Conservation (phyloP, 139 green algal genomes). For the Trebouxia sp. region DNA sequence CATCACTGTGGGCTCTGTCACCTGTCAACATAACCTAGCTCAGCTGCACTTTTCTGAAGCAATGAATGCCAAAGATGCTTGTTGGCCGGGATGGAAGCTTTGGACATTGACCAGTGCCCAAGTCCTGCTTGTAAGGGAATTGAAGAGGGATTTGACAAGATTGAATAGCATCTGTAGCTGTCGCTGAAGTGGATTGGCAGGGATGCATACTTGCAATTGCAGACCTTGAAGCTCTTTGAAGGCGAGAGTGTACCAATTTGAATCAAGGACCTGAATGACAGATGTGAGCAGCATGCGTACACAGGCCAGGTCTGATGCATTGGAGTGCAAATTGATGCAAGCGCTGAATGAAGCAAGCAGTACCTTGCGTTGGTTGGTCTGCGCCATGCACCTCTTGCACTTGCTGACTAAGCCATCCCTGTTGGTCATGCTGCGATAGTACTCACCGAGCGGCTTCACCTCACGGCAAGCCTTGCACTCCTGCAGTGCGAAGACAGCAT, state of each 20-base stretch:
- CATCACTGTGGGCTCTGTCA: constrained; percentile 32
- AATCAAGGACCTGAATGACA: too few relatives aligned
- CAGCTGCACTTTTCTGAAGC: not conserved
- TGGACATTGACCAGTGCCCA: too few relatives aligned
- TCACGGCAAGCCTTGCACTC: constrained; percentile 15
- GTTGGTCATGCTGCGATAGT: constrained; percentile 20
- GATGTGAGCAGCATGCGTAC: too few relatives aligned
- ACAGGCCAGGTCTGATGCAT: too few relatives aligned
- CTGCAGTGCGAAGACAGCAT: not conserved
- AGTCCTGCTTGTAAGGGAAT: too few relatives aligned
- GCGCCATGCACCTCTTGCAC: constrained; percentile 15
- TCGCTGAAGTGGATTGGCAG: too few relatives aligned
- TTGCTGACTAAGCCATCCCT: constrained; percentile 20
- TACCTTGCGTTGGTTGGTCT: constrained; percentile 22
- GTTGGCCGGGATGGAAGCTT: too few relatives aligned
- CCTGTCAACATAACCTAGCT: not conserved
- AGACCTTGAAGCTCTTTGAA: too few relatives aligned
- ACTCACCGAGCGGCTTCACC: constrained; percentile 1
- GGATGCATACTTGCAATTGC: too few relatives aligned
- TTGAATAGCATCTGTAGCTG: too few relatives aligned
- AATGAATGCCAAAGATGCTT: not conserved
- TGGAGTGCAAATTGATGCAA: not conserved
- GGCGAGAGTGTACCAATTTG: too few relatives aligned
- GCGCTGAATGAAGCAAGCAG: not conserved
- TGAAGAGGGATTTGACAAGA: too few relatives aligned